These are phyloP conservation scores for Coemansia brasiliensis DNA, from an alignment of 192 early-diverging fungal genomes.

Conservation along the genomic window DNA sequence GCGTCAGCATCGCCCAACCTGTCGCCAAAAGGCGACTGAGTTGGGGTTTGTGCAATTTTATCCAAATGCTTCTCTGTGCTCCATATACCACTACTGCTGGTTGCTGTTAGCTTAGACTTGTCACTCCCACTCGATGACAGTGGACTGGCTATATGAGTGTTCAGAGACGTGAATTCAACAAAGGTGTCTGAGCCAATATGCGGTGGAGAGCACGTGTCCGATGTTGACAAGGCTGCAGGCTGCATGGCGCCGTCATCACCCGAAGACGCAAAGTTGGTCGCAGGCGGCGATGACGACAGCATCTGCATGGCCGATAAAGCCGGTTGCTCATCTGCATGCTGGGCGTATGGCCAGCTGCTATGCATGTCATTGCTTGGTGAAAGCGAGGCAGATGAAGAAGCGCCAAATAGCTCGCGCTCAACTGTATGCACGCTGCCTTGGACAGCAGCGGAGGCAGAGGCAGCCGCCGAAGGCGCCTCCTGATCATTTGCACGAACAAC, in stretches of 20 bases:
- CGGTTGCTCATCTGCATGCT: no score
- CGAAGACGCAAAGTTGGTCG: not conserved
- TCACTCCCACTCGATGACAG: not conserved
- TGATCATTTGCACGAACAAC: constrained; percentile 40
- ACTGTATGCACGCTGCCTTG: constrained; percentile 16
- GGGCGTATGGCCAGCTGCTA: no score
- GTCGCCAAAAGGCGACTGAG: no score
- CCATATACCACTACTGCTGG: no score
- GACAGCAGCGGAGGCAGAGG: not conserved
- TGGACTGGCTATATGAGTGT: not conserved
- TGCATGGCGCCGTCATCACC: not conserved
- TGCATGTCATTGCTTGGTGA: no score
- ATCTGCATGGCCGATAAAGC: not conserved
- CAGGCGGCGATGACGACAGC: constrained; percentile 6
- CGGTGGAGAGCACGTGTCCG: not conserved
- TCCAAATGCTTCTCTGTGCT: no score
- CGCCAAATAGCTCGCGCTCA: not conserved
- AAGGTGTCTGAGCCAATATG: not conserved
- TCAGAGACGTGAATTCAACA: no score
- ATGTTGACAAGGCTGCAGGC: not conserved
- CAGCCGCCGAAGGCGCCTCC: not conserved
- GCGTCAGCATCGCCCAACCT: no score
- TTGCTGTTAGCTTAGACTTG: no score
- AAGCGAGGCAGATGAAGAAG: no score
- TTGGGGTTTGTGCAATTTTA: no score